Evolutionary conservation across 2,329 filamentous ascomycete species (phyloP).

Genomic region (Helotiales sp.): DNA sequence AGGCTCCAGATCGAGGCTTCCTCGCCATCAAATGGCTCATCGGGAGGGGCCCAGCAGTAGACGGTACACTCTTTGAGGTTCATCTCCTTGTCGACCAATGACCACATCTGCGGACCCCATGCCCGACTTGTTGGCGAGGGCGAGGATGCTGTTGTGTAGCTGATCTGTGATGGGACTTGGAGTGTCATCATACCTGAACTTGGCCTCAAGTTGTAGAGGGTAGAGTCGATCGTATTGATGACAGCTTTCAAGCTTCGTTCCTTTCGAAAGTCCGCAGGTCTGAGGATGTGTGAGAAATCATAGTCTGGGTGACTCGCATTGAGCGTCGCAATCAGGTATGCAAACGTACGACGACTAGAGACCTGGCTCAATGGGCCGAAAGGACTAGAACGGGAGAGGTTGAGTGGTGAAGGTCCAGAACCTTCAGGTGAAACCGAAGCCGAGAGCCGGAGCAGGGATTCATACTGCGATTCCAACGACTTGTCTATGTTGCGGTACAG

Average conservation of each 20-base stretch:
- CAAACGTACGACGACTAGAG: constrained; percentile 88
- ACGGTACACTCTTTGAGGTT: constrained; percentile 84
- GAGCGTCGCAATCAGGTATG: constrained; percentile 93
- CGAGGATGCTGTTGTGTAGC: constrained; percentile 46
- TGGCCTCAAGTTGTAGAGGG: constrained; percentile 83
- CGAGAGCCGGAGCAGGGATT: constrained; percentile 82
- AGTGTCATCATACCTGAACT: constrained; percentile 49
- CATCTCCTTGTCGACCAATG: constrained; percentile 93
- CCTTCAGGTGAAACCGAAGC: constrained; percentile 84
- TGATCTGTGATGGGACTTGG: constrained; percentile 45
- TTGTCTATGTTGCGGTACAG: constrained; percentile 95
- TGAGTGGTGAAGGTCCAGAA: constrained; percentile 66
- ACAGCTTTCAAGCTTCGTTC: constrained; percentile 80
- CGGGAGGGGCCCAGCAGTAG: constrained; percentile 87
- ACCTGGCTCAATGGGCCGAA: constrained; percentile 91
- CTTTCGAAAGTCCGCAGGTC: constrained; percentile 86
- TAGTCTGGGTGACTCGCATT: constrained; percentile 97
- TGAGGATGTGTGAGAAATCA: constrained; percentile 91
- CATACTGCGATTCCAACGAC: constrained; percentile 89
- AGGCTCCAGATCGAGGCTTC: constrained; percentile 93
- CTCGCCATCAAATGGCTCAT: constrained; percentile 89
- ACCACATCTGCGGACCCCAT: constrained; percentile 93
- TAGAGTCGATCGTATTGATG: constrained; percentile 87
- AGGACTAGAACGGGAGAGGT: constrained; percentile 85
- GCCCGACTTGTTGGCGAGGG: constrained; percentile 57